Evolutionary conservation across 2,329 filamentous ascomycete species (phyloP), one percentile per base, ranked within the genome.

Genomic region (Alternaria hordeiaustralica): DNA sequence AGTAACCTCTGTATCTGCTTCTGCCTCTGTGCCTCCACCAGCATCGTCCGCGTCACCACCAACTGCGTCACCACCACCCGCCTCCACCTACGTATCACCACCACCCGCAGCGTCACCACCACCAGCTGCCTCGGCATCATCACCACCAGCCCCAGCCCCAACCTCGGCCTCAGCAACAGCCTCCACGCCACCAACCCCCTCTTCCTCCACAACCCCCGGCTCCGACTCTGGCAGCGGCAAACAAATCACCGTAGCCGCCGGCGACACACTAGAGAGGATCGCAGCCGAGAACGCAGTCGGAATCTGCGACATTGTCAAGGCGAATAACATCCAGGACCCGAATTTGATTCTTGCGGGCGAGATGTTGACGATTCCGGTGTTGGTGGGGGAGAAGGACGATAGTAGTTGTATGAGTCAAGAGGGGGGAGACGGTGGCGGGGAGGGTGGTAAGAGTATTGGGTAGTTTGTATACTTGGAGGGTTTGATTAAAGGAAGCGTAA

Each of bases 201-300:
- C 50, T 2, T 3, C 21, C 23, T 55, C 51, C 21, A 10, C 21
- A 20, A 3, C 10, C 5, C 18, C 46, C 6, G 25, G 4, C 23
- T 4, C 23, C 20, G 8, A 7, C 33, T 33, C 12, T 15, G 21
- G 33, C 13, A 25, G 36, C 11, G n/a, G 21, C n/a, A 55, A 44
- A 28, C 53, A 55, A 44, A 21, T 55, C 9, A 60, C 43, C 9
- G 25, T 60, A 8, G 10, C 23, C 8, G 9, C 20, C 3, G 49
- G 58, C 21, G 58, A 60, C 26, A 60, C 58, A 20, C 28, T 60
- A 2, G 43, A 55, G 43, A 55, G 18, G 6, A 46, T 60, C 7
- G 49, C 58, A 9, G 20, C 30, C 4, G 58, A 50, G 15, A 30
- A 55, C 21, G 21, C n/a, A 12, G 58, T 55, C 25, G 50, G 58